Percentiles rank a stretch among this genome's conserved stretches.
Conservation (phyloP, 495 filamentous ascomycete species). For the Tetracladium marchalianum region DNA sequence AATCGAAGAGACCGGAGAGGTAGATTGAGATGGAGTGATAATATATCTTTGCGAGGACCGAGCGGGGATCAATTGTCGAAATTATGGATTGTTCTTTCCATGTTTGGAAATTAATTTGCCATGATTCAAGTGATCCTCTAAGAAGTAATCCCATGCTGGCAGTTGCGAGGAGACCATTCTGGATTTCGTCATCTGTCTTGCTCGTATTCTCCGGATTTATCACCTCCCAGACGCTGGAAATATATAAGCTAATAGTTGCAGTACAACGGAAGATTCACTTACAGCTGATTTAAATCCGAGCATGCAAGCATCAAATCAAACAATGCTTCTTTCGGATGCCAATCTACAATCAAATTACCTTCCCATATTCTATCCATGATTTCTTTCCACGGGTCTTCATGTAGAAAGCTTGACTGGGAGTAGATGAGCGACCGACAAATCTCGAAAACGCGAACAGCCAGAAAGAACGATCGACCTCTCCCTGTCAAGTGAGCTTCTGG, state of each 20-base stretch:
- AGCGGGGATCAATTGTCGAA: background rate
- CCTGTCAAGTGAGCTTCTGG: constrained; percentile 2
- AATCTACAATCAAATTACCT: background rate
- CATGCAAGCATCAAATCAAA: constrained; percentile 13
- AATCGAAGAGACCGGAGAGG: constrained; percentile 16
- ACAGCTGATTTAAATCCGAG: constrained; percentile 8
- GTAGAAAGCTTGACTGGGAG: constrained; percentile 6
- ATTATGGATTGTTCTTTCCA: background rate
- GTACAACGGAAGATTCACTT: background rate
- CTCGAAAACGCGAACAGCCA: constrained; percentile 13
- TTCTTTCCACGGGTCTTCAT: constrained; percentile 2
- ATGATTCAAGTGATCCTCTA: background rate
- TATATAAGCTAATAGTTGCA: background rate
- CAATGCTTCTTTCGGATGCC: constrained; percentile 15
- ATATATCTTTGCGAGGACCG: constrained; percentile 6
- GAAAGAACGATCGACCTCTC: constrained; percentile 8
- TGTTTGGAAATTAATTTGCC: constrained; percentile 1
- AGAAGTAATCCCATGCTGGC: constrained; percentile 6
- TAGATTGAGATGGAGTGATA: constrained; percentile 12
- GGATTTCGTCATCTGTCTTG: background rate
- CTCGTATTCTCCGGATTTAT: no score
- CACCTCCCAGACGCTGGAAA: background rate
- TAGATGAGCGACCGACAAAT: constrained; percentile 13
- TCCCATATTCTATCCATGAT: constrained; percentile 4
- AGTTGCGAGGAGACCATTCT: background rate